Conservation (phyloP, 1,139 yeast species). For the Arxiozyma heterogenica region DNA sequence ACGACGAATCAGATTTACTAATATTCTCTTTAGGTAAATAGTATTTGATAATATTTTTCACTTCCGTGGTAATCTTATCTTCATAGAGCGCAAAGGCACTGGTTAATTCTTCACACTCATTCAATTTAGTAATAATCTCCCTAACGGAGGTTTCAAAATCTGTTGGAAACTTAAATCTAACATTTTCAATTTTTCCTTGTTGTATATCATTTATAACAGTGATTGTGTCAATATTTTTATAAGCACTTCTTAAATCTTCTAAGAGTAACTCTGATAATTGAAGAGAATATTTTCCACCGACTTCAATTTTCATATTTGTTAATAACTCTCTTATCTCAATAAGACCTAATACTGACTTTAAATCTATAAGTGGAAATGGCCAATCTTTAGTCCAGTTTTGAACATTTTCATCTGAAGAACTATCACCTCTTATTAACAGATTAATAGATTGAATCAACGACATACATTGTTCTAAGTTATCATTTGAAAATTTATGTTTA, state of each 20-base stretch:
- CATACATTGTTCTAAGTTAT: conserved; percentile 39
- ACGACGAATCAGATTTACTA: neutral
- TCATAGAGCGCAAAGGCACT: conserved; percentile 61
- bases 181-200: conserved; percentile 18
- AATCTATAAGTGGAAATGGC: conserved; percentile 42
- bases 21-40: conserved; percentile 42
- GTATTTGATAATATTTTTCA: conserved; percentile 61
- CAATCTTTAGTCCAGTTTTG: conserved; percentile 38
- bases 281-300: conserved; percentile 60
- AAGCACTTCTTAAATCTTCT: conserved; percentile 52
- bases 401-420: conserved; percentile 26
- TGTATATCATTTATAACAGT: conserved; percentile 48
- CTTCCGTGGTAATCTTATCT: conserved; percentile 56
- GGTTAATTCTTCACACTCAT: conserved; percentile 54
- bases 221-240: conserved; percentile 39
- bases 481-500: conserved; percentile 43
- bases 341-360: conserved; percentile 53
- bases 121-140: conserved; percentile 45
- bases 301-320: conserved; percentile 43
- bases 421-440: conserved; percentile 46
- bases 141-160: conserved; percentile 32
- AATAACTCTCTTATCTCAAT: conserved; percentile 43
- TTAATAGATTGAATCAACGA: conserved; percentile 51
- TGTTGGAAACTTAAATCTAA: conserved; percentile 16
- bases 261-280: conserved; percentile 48